Evolutionary conservation across 306 rosid species (phyloP).

Genomic region (Hippophae tibetana): DNA sequence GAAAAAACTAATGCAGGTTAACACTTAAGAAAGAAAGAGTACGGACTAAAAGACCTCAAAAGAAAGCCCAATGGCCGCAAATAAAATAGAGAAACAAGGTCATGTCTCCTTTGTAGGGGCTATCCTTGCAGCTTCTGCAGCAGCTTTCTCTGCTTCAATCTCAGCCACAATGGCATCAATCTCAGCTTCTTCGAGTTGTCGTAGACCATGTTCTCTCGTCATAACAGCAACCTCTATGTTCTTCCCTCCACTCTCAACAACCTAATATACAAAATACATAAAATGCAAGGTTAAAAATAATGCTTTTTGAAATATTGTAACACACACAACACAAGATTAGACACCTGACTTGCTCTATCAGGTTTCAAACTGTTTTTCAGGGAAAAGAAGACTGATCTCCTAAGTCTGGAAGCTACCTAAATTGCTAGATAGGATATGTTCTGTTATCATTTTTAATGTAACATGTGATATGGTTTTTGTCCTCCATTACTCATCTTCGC

Average conservation of each 20-base stretch:
- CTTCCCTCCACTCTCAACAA: constrained; percentile 99
- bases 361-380: no score
- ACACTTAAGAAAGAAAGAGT: background rate
- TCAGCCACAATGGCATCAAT: constrained; percentile 87
- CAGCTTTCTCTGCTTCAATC: constrained; percentile 93
- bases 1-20: constrained; percentile 4
- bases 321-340: constrained; percentile 7
- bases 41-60: background rate
- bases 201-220: constrained; percentile 76
- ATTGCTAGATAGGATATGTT: no score
- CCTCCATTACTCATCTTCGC: no score
- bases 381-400: no score
- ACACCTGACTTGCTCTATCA: no score
- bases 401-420: no score
- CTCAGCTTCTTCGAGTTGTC: constrained; percentile 94
- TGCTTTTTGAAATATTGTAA: background rate
- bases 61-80: constrained; percentile 2
- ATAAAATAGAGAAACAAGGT: constrained; percentile 15
- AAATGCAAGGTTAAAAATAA: background rate
- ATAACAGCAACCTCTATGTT: constrained; percentile 95
- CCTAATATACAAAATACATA: constrained; percentile 31
- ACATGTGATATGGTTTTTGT: no score
- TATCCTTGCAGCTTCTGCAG: constrained; percentile 97
- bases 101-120: constrained; percentile 73
- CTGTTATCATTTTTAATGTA: no score